phyloP scores from a whole-genome alignment of 1,139 yeast species.

The Ogataea hybrid region DNA sequence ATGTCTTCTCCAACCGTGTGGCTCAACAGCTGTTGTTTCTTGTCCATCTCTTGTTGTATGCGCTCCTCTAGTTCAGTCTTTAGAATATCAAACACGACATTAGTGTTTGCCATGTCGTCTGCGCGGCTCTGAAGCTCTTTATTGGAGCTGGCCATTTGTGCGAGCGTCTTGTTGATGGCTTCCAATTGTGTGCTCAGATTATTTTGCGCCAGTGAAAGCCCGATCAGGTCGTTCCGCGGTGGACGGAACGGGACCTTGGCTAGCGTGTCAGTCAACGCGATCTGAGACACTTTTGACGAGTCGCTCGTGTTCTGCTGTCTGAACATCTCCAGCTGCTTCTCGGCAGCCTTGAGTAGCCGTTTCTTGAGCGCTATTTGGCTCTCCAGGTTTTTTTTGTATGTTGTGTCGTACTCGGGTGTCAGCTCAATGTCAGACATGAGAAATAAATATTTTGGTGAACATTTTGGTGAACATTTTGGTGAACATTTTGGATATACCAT shows the following conservation, averaged over 20 bases:
- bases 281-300: conserved; percentile 8
- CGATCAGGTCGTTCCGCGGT: conserved; percentile 26
- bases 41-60: conserved; percentile 9
- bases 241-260: conserved; percentile 27
- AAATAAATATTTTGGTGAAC: conserved; percentile 4
- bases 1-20: conserved; percentile 5
- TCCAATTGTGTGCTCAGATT: conserved; percentile 12
- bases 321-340: conserved; percentile 14
- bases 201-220: conserved; percentile 24
- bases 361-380: conserved; percentile 23
- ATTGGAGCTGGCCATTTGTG: not conserved
- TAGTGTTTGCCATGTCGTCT: conserved; percentile 6
- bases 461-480: conserved; percentile 4
- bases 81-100: conserved; percentile 4
- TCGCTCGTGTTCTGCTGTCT: not conserved
- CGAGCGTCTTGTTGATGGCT: conserved; percentile 6
- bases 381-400: conserved; percentile 17
- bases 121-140: conserved; percentile 1
- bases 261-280: conserved; percentile 25
- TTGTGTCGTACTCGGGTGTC: conserved; percentile 5
- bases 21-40: conserved; percentile 5
- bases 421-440: conserved; percentile 6
- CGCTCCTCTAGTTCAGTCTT: conserved; percentile 4
- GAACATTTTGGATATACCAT: too few relatives aligned
- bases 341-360: conserved; percentile 18